Conservation (phyloP, 1,284 basidiomycete genomes). For the Apiotrichum akiyoshidainum region DNA sequence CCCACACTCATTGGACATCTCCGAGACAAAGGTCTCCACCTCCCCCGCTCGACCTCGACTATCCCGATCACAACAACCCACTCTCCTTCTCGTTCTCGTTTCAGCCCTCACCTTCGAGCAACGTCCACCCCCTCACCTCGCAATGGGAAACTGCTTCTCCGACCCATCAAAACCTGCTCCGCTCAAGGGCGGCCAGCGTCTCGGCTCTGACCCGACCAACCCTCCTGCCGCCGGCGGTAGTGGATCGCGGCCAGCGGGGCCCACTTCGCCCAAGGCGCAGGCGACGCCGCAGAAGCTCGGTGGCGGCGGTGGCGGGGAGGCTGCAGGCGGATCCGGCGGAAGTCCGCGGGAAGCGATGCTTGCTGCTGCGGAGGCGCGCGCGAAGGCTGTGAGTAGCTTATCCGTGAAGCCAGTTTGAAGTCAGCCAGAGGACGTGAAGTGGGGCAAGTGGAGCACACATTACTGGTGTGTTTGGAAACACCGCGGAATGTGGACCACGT, state of each 20-base stretch:
- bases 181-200: conserved; percentile 32
- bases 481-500: no score
- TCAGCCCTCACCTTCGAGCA: not conserved
- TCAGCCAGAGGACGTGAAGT: no score
- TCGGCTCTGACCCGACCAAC: conserved; percentile 34
- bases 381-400: conserved; percentile 39
- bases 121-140: not conserved
- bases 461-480: no score
- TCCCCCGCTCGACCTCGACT: not conserved
- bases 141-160: conserved; percentile 51
- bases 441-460: no score
- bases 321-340: not conserved
- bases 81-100: not conserved
- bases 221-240: conserved; percentile 1
- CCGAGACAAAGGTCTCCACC: not conserved
- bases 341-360: conserved; percentile 43
- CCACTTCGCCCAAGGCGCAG: not conserved
- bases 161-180: conserved; percentile 36
- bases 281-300: conserved; percentile 28
- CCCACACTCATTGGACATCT: not conserved
- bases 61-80: not conserved
- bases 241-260: no score
- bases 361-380: conserved; percentile 46
- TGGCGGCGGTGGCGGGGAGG: not conserved
- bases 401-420: no score